Conservation (phyloP, 306 rosid genomes). For the Cyamopsis tetragonoloba region DNA sequence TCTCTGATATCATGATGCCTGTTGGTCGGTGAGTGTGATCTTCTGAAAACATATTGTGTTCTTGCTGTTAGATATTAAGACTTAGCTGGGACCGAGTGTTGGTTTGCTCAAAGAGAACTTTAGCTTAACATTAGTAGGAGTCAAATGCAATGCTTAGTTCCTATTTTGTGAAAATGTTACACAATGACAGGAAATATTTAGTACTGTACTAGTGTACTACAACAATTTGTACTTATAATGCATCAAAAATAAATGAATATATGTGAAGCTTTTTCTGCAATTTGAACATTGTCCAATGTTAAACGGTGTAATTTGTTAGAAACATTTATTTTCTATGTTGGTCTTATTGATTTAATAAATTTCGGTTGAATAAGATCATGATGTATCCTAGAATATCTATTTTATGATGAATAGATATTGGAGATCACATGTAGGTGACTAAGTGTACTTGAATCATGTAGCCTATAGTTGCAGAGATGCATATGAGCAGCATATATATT, state of each 20-base stretch:
- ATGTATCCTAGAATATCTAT: too few relatives aligned
- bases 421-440: too few relatives aligned
- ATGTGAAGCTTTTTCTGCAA: not conserved
- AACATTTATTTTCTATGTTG: too few relatives aligned
- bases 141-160: not conserved
- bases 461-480: too few relatives aligned
- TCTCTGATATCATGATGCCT: conserved; percentile 35
- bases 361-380: too few relatives aligned
- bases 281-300: too few relatives aligned
- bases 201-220: not conserved
- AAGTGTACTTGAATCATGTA: too few relatives aligned
- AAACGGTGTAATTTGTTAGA: too few relatives aligned
- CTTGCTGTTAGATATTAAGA: not conserved
- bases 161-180: not conserved
- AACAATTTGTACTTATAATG: not conserved
- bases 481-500: too few relatives aligned
- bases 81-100: not conserved
- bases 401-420: too few relatives aligned
- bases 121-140: not conserved
- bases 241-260: not conserved
- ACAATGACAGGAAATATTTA: not conserved
- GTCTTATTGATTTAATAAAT: too few relatives aligned
- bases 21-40: conserved; percentile 30
- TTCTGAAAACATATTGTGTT: not conserved
- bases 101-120: not conserved